Conservation (phyloP, 805 yeast genomes). For the Spathaspora boniae region DNA sequence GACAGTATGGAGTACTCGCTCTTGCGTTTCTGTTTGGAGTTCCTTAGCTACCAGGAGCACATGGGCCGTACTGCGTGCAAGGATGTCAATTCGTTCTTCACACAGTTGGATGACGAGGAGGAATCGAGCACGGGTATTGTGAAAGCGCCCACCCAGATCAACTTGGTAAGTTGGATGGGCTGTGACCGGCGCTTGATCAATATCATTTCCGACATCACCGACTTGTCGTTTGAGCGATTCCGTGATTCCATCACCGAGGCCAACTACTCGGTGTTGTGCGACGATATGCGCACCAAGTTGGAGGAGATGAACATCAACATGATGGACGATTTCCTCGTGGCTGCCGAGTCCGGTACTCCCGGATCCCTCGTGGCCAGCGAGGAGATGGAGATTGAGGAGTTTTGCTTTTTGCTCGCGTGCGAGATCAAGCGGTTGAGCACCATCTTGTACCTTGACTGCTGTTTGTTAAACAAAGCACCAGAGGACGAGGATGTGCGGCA, state of each 20-base stretch:
- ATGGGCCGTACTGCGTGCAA: conserved; percentile 30
- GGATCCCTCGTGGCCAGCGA: neutral
- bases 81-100: conserved; percentile 20
- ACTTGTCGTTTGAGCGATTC: conserved; percentile 26
- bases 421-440: conserved; percentile 25
- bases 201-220: conserved; percentile 29
- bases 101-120: conserved; percentile 13
- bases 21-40: conserved; percentile 21
- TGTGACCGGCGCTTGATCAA: conserved; percentile 22
- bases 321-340: conserved; percentile 9
- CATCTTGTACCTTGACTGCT: conserved; percentile 23
- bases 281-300: conserved; percentile 15
- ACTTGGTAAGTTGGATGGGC: conserved; percentile 29
- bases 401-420: conserved; percentile 24
- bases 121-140: conserved; percentile 3
- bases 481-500: conserved; percentile 14
- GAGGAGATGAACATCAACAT: conserved; percentile 13
- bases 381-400: conserved; percentile 16
- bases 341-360: conserved; percentile 1
- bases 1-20: conserved; percentile 17
- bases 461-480: conserved; percentile 23
- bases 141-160: conserved; percentile 3
- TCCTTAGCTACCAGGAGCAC: conserved; percentile 22
- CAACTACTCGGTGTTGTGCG: conserved; percentile 13
- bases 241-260: conserved; percentile 12